Percentiles rank a stretch among this genome's conserved stretches.
Evolutionary conservation across 1,139 yeast genomes (phyloP).

Genomic region (Sugiyamaella novakii): DNA sequence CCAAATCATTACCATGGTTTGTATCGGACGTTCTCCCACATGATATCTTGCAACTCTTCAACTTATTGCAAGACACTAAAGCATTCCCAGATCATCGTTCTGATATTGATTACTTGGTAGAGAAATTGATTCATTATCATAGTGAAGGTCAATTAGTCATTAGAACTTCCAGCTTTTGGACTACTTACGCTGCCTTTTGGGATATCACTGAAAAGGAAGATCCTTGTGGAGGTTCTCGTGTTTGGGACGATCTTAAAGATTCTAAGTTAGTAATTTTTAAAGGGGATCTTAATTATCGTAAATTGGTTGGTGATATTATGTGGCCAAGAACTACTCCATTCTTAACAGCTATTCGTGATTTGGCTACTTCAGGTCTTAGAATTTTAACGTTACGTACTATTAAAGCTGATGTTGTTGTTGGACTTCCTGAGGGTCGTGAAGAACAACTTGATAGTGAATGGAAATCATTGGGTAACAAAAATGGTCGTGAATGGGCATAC

Average conservation of each 20-base stretch:
- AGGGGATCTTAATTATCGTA: constrained; percentile 95
- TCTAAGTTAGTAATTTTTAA: constrained; percentile 80
- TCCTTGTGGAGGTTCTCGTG: constrained; percentile 57
- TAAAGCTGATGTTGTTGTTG: constrained; percentile 96
- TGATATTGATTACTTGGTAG: constrained; percentile 52
- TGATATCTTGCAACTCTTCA: constrained; percentile 65
- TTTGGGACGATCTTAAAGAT: constrained; percentile 54
- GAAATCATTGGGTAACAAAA: constrained; percentile 56
- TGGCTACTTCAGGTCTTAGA: constrained; percentile 61
- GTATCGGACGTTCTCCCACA: constrained; percentile 91
- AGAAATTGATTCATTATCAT: constrained; percentile 53
- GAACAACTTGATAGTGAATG: constrained; percentile 66
- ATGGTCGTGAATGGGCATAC: constrained; percentile 78
- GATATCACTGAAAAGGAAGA: constrained; percentile 56
- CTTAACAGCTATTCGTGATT: constrained; percentile 64
- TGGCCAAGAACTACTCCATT: constrained; percentile 88
- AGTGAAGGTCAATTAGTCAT: constrained; percentile 54
- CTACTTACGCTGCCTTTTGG: constrained; percentile 71
- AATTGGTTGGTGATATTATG: constrained; percentile 82
- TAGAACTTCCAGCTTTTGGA: constrained; percentile 82
- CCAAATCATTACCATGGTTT: constrained; percentile 94
- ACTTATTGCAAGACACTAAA: constrained; percentile 55
- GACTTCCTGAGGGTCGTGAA: constrained; percentile 67
- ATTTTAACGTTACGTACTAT: constrained; percentile 83
- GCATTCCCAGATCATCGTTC: constrained; percentile 56